Base-by-base conservation (phyloP, 169 alveolate genomes). In the Babesia bigemina region DNA sequence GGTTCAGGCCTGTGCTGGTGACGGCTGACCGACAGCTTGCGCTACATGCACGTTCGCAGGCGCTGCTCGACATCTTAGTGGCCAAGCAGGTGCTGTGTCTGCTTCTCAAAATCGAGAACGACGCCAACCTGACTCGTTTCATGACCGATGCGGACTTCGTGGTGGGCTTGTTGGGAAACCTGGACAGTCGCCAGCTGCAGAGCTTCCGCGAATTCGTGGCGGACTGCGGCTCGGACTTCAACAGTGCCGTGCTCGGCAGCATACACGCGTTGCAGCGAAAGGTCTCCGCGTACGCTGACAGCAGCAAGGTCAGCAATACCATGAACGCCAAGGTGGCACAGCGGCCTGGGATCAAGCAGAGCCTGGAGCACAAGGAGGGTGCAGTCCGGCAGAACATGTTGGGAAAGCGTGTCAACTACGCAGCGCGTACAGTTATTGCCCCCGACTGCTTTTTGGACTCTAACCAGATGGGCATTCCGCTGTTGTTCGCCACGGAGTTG, bases 341-440 rank as follows among this genome's bases (percentile, higher is more conserved):
- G 62, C 87, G 86, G 44, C 94, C 95, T 21, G 99, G 99, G 48
- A 84, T 98, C 19, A 91, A 97, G 48, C 98, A 98, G 84, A 87
- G 96, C 56, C 83, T 98, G 60, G 99, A 98, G 86, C 91, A 94
- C 83, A 98, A 98, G 79, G 97, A 95, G 83, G 99, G 99, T 3
- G 87, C 97, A 19, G 91, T 98, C 70, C 92, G 99, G 86, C 96
- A 95, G 95, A 97, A 96, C 79, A 96, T 98, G 98, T 95, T 97
- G 99, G 99, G 99, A 2, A 97, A 97, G 86, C 91, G 99, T 75
- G 99, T 98, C 16, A 98, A 98, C 84, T 95, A 94, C 84, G 98
- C 99, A 0, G 99, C 99, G 17, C 94, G 99, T 44, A 94, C 98
- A 13, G 99, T 98, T 44, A 96, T 98, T 47, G 96, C 99, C 16